Conservation (phyloP, 129 eudicot species). For the Arctium lappa region DNA sequence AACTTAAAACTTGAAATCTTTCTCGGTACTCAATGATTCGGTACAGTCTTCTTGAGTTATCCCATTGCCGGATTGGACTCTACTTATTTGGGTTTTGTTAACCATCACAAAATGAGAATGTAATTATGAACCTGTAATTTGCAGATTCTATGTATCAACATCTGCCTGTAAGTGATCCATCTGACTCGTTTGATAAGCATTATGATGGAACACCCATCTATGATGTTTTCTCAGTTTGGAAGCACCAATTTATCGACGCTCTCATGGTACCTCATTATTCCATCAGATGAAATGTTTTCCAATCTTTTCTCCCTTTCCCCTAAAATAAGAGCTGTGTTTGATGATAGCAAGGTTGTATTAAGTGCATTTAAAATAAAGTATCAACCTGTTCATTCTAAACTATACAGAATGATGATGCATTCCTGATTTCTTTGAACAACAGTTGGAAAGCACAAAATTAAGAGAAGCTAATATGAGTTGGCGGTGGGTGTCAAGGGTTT, state of each 20-base stretch:
- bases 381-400: background rate
- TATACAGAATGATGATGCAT: background rate
- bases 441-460: constrained; percentile 47
- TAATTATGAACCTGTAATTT: constrained; percentile 18
- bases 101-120: background rate
- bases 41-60: background rate
- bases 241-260: constrained; percentile 71
- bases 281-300: background rate
- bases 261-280: constrained; percentile 49
- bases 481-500: constrained; percentile 30
- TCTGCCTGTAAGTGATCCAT: constrained; percentile 46
- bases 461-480: constrained; percentile 31
- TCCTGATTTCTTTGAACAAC: constrained; percentile 3
- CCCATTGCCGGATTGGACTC: background rate
- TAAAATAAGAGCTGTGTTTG: background rate
- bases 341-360: background rate
- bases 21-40: background rate
- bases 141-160: constrained; percentile 56
- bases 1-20: background rate
- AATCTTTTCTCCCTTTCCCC: background rate
- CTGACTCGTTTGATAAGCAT: constrained; percentile 44
- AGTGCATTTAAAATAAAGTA: background rate
- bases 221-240: constrained; percentile 53
- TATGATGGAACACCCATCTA: constrained; percentile 8
- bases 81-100: background rate